phyloP scores from a whole-genome alignment of 2,329 filamentous ascomycete species.

The Trichoderma oligosporum region DNA sequence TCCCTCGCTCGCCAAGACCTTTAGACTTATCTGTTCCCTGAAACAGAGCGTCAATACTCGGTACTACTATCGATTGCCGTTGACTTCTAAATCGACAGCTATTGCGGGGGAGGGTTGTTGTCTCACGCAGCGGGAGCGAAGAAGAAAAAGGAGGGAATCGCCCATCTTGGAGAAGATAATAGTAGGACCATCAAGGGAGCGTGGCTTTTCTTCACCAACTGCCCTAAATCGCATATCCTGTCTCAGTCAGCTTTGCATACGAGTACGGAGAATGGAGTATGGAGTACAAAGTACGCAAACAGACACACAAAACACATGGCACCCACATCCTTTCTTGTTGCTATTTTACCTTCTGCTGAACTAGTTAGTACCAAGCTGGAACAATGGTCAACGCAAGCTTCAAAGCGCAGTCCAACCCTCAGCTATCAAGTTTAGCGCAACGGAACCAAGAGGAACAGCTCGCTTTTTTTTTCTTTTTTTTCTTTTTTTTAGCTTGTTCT shows the following conservation, averaged over 20 bases:
- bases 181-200: neutral
- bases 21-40: constrained; percentile 2
- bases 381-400: neutral
- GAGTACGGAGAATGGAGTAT: too few species aligned
- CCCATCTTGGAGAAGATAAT: neutral
- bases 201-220: constrained; percentile 3
- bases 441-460: constrained; percentile 18
- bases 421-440: constrained; percentile 1
- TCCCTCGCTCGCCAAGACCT: constrained; percentile 11
- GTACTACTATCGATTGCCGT: neutral
- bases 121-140: constrained; percentile 6
- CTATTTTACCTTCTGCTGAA: too few species aligned
- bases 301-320: too few species aligned
- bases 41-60: neutral
- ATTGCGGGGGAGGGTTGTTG: constrained; percentile 1
- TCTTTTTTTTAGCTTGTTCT: too few species aligned
- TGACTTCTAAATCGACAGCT: neutral
- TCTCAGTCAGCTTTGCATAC: too few species aligned
- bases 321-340: neutral
- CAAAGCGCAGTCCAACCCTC: neutral
- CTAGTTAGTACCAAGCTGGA: neutral
- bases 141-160: neutral
- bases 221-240: neutral
- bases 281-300: too few species aligned
- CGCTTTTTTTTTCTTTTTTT: constrained; percentile 12